Base-by-base conservation (phyloP, 805 yeast genomes). In the Cyberlindnera nakhonratchasimensis region DNA sequence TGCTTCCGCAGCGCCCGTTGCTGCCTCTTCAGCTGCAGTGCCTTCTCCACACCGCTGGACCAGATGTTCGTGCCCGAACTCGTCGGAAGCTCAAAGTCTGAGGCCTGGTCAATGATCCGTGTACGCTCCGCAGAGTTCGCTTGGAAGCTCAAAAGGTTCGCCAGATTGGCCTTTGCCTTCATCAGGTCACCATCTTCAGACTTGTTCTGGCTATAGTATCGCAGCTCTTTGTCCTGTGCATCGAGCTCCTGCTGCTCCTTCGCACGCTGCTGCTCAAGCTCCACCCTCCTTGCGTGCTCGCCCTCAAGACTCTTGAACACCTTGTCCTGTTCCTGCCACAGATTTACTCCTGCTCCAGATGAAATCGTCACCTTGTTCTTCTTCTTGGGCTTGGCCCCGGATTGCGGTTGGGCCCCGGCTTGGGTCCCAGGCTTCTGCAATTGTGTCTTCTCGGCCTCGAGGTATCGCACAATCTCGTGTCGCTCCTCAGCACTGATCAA, bases 121-220 rank as follows among this genome's bases (percentile, higher is more conserved):
- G 99, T 93, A 59, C 99, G 72, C 60, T 88, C 95, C 1, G 90
- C 86, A 6, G 95, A 86, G 14, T 90, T 80, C 2, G 77, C 86
- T 61, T 93, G 99, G 61, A 81, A 93, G 47, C 79, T 75, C 33
- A 93, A 67, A 36, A 93, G 65, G 24, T 78, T 82, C 24, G 86
- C 86, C 37, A 93, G 66, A 38, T 90, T 69, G 34, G 77, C 77
- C 52, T 86, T 83, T 0, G 99, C 99, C 42, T 71, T 70, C 4
- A 69, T 50, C 28, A 86, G 63, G 31, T 82, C 90, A 1, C 77
- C 72, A 50, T 80, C 81, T n/a, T 66, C 62, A 2, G 60, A 63
- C 39, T 66, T 62, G 4, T 66, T 54, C 3, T 65, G 46, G 28
- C 69, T 70, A 51, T 71, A 71, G 39, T 63, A 67, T 32, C 72